Base-by-base conservation (phyloP, 176 grass and related monocot genomes). In the Eragrostis curvula region DNA sequence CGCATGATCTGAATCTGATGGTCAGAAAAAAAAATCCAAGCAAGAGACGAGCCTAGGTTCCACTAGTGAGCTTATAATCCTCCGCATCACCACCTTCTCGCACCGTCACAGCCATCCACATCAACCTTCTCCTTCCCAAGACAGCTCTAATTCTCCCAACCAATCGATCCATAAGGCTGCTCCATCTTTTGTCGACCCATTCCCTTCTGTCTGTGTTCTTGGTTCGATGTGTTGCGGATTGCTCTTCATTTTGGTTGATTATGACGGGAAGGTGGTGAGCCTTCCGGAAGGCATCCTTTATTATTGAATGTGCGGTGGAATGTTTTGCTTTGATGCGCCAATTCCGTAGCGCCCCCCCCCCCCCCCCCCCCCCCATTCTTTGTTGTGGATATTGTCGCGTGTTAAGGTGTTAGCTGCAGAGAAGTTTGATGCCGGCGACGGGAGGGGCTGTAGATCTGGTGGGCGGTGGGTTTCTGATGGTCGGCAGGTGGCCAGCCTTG, bases 51-150 rank as follows among this genome's bases (percentile, higher is more conserved):
- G 32, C 2, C 4, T 36, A 36, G 32, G 32, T 36, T 36, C 3
- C 32, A 36, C 32, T 2, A 36, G 32, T 36, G 32, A 36, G 32
- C 32, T 36, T 36, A 36, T 36, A 36, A 36, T 36, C 32, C 32
- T 36, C 79, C 86, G 72, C 86, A 71, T 78, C 80, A 66, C 80
- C 80, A 60, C 77, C 83, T 18, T 70, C 66, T 47, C 50, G 42
- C 63, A 78, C 51, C 69, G 59, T 80, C 75, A 59, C 60, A 53
- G 57, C 84, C 24, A 48, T 75, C 78, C 85, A 48, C 79, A 44
- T 40, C 57, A 36, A 39, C 78, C 58, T 67, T 71, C 52, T 55
- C 52, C 52, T 15, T 4, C 15, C 23, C 9, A 24, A 21, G 43
- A 6, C 24, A 12, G 11, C 9, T 1, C 39, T 51, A 49, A 21